Evolutionary conservation across 495 filamentous ascomycete genomes (phyloP), one percentile per base, ranked within the genome.

Genomic region (Tetracladium setigerum): DNA sequence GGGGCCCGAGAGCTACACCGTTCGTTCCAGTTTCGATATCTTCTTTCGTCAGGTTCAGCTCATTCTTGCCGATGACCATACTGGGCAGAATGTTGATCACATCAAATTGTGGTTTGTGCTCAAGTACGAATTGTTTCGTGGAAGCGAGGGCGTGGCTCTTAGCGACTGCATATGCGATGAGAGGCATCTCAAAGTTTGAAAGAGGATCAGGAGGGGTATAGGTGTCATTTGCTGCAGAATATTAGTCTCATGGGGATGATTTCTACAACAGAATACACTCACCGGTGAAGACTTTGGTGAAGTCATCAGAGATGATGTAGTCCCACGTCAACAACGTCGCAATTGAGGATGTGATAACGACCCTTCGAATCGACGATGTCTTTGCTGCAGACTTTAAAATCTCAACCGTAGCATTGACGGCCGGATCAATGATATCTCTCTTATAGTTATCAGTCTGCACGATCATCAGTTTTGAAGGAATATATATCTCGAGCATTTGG

Each of bases 71-170:
- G 8, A 70, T 35, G 8, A 70, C 59, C 52, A 72, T 65, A 6
- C 60, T 57, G 0, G 73, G 72, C 37, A 66, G 57, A 47, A 76
- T 59, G 57, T 69, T 52, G 18, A 73, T 62, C 18, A 70, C 53
- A 44, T 72, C 67, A 41, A 73, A 76, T 5, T 43, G 18, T 1
- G 68, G 69, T 38, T 67, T 65, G 22, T 66, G 44, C 2, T 54
- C 46, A 38, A 48, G 44, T 8, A 72, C 50, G 58, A 63, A 77
- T 7, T 46, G 47, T 45, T 72, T 65, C 6, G 69, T 58, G 5
- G 54, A 52, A 12, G 61, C 50, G 15, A 74, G 58, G 1, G 74
- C 65, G 16, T 12, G 58, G 50, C 30, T 10, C 32, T 58, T 58
- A 18, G 51, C 50, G 5, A 47, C 55, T 13, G 39, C 7, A 31